Evolutionary conservation across 257 asterid genomes (phyloP).

Genomic region (Euphrasia confusa): DNA sequence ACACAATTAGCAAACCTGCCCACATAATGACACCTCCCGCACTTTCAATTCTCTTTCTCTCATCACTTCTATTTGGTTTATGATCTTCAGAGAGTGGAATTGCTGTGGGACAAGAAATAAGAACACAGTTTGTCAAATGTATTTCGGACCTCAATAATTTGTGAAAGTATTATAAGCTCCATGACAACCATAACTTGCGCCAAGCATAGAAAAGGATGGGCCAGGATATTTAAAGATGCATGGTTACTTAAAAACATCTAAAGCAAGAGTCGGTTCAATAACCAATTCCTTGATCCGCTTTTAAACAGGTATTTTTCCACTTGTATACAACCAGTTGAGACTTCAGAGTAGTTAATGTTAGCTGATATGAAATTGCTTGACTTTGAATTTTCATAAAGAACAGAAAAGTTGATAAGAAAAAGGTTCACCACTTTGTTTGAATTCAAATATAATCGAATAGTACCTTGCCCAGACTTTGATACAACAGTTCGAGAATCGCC

Average conservation of each 20-base stretch:
- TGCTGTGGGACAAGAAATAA: constrained; percentile 54
- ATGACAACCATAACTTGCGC: background rate
- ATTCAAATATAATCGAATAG: constrained; percentile 6
- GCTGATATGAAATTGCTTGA: constrained; percentile 9
- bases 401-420: constrained; percentile 6
- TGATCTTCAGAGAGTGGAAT: constrained; percentile 96
- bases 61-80: constrained; percentile 94
- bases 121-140: background rate
- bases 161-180: background rate
- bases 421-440: background rate
- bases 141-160: constrained; percentile 3
- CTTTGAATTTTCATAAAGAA: constrained; percentile 11
- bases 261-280: constrained; percentile 6
- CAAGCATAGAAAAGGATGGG: background rate
- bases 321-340: constrained; percentile 5
- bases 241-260: background rate
- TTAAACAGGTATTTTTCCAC: background rate
- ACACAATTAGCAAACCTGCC: constrained; percentile 68
- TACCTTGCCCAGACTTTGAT: constrained; percentile 94
- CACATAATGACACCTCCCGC: constrained; percentile 99
- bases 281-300: constrained; percentile 7
- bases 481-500: constrained; percentile 96
- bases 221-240: background rate
- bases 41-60: constrained; percentile 91
- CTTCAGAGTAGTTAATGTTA: constrained; percentile 9